Percentiles rank a stretch among this genome's conserved stretches.
phyloP scores from a whole-genome alignment of 192 early-diverging fungal genomes.

The Podila epicladia region DNA sequence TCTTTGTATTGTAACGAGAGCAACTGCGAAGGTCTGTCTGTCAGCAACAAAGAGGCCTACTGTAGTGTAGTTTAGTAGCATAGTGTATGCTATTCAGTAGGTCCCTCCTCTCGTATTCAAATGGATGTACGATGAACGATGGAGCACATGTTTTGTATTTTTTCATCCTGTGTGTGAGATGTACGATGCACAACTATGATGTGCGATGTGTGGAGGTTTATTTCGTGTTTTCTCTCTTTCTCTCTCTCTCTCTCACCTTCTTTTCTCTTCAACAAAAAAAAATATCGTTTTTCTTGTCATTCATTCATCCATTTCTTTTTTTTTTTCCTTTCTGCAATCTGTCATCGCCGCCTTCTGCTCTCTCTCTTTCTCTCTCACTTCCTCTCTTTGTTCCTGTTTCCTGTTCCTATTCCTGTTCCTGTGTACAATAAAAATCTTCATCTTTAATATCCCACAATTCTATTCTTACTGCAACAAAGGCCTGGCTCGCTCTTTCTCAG shows the following conservation, averaged over 20 bases:
- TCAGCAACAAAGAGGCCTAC: too few relatives aligned
- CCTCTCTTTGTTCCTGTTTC: background rate
- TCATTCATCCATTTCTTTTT: background rate
- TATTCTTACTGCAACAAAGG: too few relatives aligned
- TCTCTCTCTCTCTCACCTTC: background rate
- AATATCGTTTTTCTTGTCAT: background rate
- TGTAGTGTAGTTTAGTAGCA: too few relatives aligned
- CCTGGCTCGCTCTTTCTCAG: conserved; percentile 1
- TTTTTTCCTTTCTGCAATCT: background rate
- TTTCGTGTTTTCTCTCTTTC: too few relatives aligned
- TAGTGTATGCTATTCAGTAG: too few relatives aligned
- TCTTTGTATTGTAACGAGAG: too few relatives aligned
- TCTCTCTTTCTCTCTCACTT: background rate
- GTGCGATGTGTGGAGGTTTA: background rate
- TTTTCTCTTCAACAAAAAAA: background rate
- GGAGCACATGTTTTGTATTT: too few relatives aligned
- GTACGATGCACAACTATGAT: background rate
- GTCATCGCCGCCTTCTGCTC: too few relatives aligned
- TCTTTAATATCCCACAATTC: too few relatives aligned
- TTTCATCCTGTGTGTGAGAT: background rate
- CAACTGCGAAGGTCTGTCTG: too few relatives aligned
- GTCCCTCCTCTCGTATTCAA: too few relatives aligned
- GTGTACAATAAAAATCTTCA: background rate
- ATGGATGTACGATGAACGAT: too few relatives aligned
- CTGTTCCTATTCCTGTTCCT: background rate